Evolutionary conservation across 768 basidiomycete genomes (phyloP).

Genomic region (Asterophora lycoperdoides): DNA sequence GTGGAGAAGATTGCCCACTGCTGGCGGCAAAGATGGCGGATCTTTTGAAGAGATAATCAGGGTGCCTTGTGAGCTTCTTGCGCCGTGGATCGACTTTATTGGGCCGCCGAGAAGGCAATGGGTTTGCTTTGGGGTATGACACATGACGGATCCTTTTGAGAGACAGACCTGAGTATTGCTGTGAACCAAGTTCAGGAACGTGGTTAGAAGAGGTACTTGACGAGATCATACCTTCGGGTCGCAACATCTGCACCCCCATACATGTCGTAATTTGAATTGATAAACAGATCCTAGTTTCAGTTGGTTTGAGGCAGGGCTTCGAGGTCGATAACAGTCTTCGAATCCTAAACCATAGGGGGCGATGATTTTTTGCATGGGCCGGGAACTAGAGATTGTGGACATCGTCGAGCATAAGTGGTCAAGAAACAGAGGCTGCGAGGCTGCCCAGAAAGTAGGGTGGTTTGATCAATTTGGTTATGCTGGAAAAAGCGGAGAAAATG

Average conservation of each 20-base stretch:
- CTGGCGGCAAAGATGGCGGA: slow-evolving; percentile 4
- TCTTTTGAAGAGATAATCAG: not conserved
- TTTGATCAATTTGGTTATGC: slow-evolving; percentile 16
- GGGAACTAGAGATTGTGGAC: slow-evolving; percentile 1
- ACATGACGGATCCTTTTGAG: slow-evolving; percentile 22
- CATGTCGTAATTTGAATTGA: slow-evolving; percentile 10
- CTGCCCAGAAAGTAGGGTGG: slow-evolving; percentile 6
- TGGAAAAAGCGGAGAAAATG: slow-evolving; percentile 11
- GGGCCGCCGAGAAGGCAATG: slow-evolving; percentile 20
- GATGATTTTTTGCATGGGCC: not conserved
- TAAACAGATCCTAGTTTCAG: slow-evolving; percentile 1
- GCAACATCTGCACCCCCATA: slow-evolving; percentile 15
- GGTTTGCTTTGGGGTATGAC: slow-evolving; percentile 22
- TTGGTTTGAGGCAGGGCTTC: slow-evolving; percentile 8
- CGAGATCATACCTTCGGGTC: slow-evolving; percentile 23
- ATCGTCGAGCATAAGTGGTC: slow-evolving; percentile 12
- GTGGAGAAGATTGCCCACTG: slow-evolving; percentile 49
- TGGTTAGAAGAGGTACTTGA: slow-evolving; percentile 10
- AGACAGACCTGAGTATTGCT: slow-evolving; percentile 15
- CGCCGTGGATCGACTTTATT: slow-evolving; percentile 17
- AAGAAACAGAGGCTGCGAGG: not conserved
- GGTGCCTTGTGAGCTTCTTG: slow-evolving; percentile 2
- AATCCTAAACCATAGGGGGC: slow-evolving; percentile 7
- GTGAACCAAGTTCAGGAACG: slow-evolving; percentile 13
- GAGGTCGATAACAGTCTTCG: slow-evolving; percentile 8